phyloP scores from a whole-genome alignment of 768 basidiomycete genomes.

The Austroboletus festivus region DNA sequence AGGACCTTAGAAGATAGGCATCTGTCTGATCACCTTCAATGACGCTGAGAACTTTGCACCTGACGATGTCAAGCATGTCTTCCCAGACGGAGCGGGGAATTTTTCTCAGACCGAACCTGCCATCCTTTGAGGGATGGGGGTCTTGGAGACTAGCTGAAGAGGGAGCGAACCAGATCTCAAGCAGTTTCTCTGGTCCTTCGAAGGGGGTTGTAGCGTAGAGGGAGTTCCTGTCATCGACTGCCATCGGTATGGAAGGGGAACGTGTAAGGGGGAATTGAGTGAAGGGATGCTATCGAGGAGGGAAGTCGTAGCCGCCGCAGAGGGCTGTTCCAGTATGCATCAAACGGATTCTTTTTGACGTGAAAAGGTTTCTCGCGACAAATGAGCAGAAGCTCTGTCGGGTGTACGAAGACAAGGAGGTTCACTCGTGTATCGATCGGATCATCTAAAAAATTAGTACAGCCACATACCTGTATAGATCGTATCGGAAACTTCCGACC shows the following conservation, averaged over 20 bases:
- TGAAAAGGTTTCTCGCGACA: slow-evolving; percentile 12
- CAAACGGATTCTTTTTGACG: slow-evolving; percentile 25
- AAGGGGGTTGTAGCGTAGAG: slow-evolving; percentile 54
- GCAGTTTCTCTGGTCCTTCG: slow-evolving; percentile 91
- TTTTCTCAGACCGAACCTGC: slow-evolving; percentile 69
- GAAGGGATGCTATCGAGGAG: slow-evolving; percentile 47
- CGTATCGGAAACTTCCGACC: slow-evolving; percentile 11
- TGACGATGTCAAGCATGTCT: slow-evolving; percentile 94
- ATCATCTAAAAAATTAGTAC: slow-evolving; percentile 13
- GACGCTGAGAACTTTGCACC: slow-evolving; percentile 92
- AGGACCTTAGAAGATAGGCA: slow-evolving; percentile 91
- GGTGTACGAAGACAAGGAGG: slow-evolving; percentile 15
- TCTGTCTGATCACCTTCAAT: slow-evolving; percentile 88
- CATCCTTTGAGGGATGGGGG: slow-evolving; percentile 34
- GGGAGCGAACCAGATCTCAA: slow-evolving; percentile 97
- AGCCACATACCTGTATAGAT: slow-evolving; percentile 27
- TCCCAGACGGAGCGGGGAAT: slow-evolving; percentile 84
- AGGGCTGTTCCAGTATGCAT: slow-evolving; percentile 45
- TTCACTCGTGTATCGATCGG: slow-evolving; percentile 6
- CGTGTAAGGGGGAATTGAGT: slow-evolving; percentile 16
- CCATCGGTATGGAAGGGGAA: slow-evolving; percentile 18
- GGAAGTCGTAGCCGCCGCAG: slow-evolving; percentile 35
- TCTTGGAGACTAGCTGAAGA: slow-evolving; percentile 58
- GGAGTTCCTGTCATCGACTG: slow-evolving; percentile 18
- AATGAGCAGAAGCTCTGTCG: slow-evolving; percentile 14